These are phyloP conservation scores for Fusarium acutatum DNA, from an alignment of 2,329 filamentous ascomycete species.

Conservation along the genomic window DNA sequence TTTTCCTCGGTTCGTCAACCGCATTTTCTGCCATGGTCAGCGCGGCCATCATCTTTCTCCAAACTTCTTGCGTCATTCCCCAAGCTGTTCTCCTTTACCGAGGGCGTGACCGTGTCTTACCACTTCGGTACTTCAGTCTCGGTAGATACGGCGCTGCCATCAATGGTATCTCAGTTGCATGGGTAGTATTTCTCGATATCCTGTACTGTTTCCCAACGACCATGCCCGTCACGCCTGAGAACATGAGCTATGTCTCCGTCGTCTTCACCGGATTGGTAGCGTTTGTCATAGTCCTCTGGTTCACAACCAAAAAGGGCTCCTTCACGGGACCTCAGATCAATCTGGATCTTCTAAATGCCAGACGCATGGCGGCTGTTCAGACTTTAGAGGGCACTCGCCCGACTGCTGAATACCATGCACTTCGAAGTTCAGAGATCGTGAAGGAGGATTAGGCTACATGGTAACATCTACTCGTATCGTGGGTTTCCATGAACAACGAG, in stretches of 20 bases:
- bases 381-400: not conserved
- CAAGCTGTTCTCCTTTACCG: conserved; percentile 40
- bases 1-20: conserved; percentile 43
- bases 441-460: not conserved
- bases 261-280: conserved; percentile 24
- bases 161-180: conserved; percentile 33
- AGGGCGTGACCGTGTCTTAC: conserved; percentile 39
- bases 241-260: conserved; percentile 38
- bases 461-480: not conserved
- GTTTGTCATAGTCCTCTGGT: conserved; percentile 32
- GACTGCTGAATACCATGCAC: not conserved
- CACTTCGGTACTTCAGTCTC: conserved; percentile 36
- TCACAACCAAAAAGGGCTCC: conserved; percentile 21
- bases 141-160: conserved; percentile 36
- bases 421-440: not conserved
- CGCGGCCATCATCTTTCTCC: conserved; percentile 39
- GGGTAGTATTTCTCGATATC: conserved; percentile 32
- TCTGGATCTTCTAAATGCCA: conserved; percentile 19
- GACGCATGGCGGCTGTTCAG: conserved; percentile 18
- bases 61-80: conserved; percentile 39
- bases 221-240: conserved; percentile 29
- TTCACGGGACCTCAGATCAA: conserved; percentile 36
- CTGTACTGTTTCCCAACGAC: conserved; percentile 33
- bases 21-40: conserved; percentile 42
- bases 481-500: not conserved